Base-by-base conservation (phyloP, 371 early-diverging fungal species). In the Mucor lusitanicus region DNA sequence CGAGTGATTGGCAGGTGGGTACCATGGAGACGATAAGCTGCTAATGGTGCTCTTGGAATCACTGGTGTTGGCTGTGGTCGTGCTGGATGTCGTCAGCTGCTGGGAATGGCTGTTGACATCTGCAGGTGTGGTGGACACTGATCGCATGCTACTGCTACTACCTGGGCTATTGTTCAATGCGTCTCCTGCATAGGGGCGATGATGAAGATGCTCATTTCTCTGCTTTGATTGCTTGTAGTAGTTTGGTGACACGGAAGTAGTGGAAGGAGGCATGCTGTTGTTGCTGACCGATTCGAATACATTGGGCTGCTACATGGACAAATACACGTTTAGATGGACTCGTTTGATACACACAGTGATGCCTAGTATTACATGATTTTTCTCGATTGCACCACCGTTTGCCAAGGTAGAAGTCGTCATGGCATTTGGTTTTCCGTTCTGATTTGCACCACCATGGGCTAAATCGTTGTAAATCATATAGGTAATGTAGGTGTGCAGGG, bases 401-500 rank as follows among this genome's bases (percentile, higher is more conserved):
- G 46, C 19, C 7, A 46, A 19, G 8, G 19, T 46, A 21, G 21
- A 19, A 6, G 46, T 19, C 9, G 46, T 19, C 21, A 46, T 46
- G 21, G 46, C 46, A 21, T 21, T 46, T 19, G 19, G 21, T 46
- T 46, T 46, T 21, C 46, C 46, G 46, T 19, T 46, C 3, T 46
- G 46, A 19, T 46, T 6, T 21, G 46, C 44, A 39, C 40, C 48
- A 5, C 59, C 59, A 56, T 73, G 75, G 32, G 70, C 69, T 61
- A 76, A 68, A 65, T 81, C 73, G 30, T 80, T 80, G 61, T 82
- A 82, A 42, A 84, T 82, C 82, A 84, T 82, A 59, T 83, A 84
- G 32, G 84, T 74, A 33, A 84, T 84, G 65, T 82, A 84, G 32
- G 82, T 81, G 74, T 84, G 84, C 72, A 78, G 75, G 27, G 82